Percentiles rank a stretch among this genome's conserved stretches.
Conservation (phyloP, 306 rosid species). For the Rubus idaeus region DNA sequence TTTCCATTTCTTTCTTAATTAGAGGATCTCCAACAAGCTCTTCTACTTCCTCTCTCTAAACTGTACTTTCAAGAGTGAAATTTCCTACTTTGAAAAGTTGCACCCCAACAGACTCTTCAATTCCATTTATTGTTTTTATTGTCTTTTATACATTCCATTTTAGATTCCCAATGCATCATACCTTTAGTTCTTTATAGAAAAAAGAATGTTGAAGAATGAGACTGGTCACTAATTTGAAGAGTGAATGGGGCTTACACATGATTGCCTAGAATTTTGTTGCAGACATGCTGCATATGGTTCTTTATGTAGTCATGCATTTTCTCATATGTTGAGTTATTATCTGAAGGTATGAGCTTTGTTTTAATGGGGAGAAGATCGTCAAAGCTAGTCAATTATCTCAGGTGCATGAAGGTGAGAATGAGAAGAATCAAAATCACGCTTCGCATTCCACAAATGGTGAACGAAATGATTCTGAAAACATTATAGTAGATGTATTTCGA, state of each 20-base stretch:
- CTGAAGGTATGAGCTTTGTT: constrained; percentile 87
- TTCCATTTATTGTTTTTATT: background rate
- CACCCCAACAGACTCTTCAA: background rate
- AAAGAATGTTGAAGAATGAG: background rate
- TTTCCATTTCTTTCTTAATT: background rate
- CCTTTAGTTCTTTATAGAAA: background rate
- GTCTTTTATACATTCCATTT: background rate
- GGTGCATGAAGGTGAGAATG: constrained; percentile 52
- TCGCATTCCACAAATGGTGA: constrained; percentile 64
- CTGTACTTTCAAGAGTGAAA: background rate
- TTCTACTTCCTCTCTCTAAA: background rate
- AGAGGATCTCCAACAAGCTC: background rate
- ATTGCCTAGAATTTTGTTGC: background rate
- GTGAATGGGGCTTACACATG: background rate
- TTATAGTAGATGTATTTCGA: constrained; percentile 69
- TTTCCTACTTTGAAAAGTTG: background rate
- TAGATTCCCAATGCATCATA: background rate
- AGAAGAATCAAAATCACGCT: constrained; percentile 69
- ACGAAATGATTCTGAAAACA: constrained; percentile 56
- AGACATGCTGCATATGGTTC: background rate
- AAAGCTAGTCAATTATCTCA: constrained; percentile 53
- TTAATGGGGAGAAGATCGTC: constrained; percentile 72
- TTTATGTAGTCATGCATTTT: background rate
- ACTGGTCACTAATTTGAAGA: background rate
- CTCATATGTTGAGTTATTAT: constrained; percentile 23